These are phyloP conservation scores for Talaromyces sp. DNA, from an alignment of 2,329 filamentous ascomycete genomes.

Conservation along the genomic window DNA sequence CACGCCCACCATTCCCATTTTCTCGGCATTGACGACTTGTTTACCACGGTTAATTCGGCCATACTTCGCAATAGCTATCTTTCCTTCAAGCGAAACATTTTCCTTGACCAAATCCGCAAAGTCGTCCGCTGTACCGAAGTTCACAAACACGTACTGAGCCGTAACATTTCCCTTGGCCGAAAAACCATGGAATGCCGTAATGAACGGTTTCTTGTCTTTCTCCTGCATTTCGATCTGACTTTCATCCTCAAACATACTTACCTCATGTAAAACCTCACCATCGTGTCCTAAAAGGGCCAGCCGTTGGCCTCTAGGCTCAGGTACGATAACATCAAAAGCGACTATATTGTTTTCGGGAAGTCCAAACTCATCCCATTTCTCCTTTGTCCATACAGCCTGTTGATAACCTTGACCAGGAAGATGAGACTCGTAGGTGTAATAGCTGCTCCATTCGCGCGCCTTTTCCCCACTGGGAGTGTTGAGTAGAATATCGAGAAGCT, in stretches of 20 bases:
- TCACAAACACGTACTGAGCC: not conserved
- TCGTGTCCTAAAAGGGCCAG: not conserved
- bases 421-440: not conserved
- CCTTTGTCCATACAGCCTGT: not conserved
- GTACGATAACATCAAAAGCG: not conserved
- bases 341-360: not conserved
- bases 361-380: slow-evolving; percentile 1
- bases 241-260: not conserved
- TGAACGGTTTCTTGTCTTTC: not conserved
- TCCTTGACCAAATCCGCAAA: not conserved
- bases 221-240: not conserved
- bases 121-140: not conserved
- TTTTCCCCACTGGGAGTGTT: not conserved
- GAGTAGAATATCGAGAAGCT: not conserved
- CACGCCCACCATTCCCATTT: not conserved
- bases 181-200: not conserved
- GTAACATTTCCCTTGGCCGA: not conserved
- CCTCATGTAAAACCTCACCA: not conserved
- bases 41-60: not conserved
- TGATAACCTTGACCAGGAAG: not conserved
- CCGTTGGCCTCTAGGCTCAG: not conserved
- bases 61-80: not conserved
- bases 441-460: not conserved
- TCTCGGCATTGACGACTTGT: not conserved
- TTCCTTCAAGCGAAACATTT: not conserved